These are phyloP conservation scores for Fusarium praegraminearum DNA, from an alignment of 2,329 filamentous ascomycete species.

Conservation along the genomic window DNA sequence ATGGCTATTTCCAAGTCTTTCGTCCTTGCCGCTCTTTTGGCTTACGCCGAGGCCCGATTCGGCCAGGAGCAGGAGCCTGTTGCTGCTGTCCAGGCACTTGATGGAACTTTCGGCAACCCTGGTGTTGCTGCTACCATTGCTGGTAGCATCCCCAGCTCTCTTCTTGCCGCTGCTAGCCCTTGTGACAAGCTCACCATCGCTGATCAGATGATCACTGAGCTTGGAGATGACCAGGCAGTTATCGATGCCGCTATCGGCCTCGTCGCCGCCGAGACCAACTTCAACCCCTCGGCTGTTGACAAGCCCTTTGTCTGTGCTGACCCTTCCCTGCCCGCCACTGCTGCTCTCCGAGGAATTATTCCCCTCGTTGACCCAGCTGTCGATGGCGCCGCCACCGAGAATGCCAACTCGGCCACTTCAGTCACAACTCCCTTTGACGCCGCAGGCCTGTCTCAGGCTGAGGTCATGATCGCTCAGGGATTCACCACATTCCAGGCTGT, in stretches of 20 bases:
- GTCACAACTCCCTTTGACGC: conserved; percentile 67
- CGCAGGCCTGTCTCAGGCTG: conserved; percentile 72
- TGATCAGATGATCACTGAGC: conserved; percentile 71
- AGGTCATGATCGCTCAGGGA: conserved; percentile 71
- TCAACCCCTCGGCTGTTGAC: conserved; percentile 73
- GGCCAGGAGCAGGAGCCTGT: conserved; percentile 73
- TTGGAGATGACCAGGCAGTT: conserved; percentile 70
- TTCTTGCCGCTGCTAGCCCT: conserved; percentile 73
- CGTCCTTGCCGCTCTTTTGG: conserved; percentile 48
- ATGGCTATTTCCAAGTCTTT: conserved; percentile 36
- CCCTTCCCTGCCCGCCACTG: conserved; percentile 69
- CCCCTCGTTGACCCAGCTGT: conserved; percentile 76
- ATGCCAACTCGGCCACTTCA: conserved; percentile 68
- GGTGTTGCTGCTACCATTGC: conserved; percentile 74
- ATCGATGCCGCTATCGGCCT: conserved; percentile 71
- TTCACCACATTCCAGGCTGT: conserved; percentile 70
- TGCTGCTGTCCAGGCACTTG: conserved; percentile 64
- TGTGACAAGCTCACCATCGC: conserved; percentile 75
- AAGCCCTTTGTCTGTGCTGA: conserved; percentile 74
- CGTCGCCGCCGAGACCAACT: conserved; percentile 78
- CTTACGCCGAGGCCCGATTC: conserved; percentile 67
- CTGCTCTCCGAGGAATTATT: conserved; percentile 72
- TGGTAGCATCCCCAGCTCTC: conserved; percentile 69
- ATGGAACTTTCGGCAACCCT: conserved; percentile 62
- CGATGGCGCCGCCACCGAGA: conserved; percentile 66